Evolutionary conservation across 768 basidiomycete species (phyloP).

Genomic region (Trichaptum fuscoviolaceum): DNA sequence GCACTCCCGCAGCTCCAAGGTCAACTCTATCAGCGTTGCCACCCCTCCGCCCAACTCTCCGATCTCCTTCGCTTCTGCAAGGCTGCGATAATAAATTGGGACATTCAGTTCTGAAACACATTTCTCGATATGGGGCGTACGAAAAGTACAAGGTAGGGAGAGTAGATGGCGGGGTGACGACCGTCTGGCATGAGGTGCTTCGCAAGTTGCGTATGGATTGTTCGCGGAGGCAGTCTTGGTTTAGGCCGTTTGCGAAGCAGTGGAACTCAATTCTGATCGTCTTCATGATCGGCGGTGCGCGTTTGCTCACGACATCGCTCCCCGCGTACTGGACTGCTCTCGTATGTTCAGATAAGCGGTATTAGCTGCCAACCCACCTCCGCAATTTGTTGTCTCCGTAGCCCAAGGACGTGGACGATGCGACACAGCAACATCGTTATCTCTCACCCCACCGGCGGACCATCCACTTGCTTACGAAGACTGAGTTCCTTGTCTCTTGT

Average conservation of each 20-base stretch:
- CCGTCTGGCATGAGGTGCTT: too few species aligned
- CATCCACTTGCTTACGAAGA: neutral
- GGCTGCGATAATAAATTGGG: neutral
- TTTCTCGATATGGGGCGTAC: neutral
- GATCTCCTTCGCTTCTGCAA: too few species aligned
- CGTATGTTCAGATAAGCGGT: neutral
- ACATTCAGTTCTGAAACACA: neutral
- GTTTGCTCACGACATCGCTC: neutral
- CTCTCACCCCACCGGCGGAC: too few species aligned
- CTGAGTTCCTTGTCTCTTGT: neutral
- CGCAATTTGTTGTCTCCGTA: too few species aligned
- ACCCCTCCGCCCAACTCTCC: too few species aligned
- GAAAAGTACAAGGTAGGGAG: slow-evolving; percentile 1
- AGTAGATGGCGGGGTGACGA: too few species aligned
- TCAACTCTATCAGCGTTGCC: neutral
- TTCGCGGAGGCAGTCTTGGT: neutral
- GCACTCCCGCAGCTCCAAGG: neutral
- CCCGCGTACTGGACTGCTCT: neutral
- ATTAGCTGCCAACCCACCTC: neutral
- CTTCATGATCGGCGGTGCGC: neutral
- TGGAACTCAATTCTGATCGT: neutral
- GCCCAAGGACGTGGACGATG: too few species aligned
- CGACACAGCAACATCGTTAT: too few species aligned
- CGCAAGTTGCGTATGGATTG: too few species aligned
- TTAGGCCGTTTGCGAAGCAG: neutral